These are phyloP conservation scores for Amanita muscaria DNA, from an alignment of 768 basidiomycete species.

Conservation along the genomic window DNA sequence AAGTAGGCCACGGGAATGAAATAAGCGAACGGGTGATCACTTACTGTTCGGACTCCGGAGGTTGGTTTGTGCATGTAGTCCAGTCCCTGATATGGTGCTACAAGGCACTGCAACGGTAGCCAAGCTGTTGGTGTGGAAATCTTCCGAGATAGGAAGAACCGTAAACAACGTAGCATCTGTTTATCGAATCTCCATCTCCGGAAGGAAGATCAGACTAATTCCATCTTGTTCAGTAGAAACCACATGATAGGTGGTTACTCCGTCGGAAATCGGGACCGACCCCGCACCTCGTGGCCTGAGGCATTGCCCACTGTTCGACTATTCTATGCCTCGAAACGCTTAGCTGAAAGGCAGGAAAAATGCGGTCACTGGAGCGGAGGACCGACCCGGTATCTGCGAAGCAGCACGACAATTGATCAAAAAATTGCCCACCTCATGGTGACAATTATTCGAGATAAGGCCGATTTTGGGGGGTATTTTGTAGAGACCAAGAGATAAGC, in stretches of 20 bases:
- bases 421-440: no score
- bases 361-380: no score
- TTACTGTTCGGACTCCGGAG: slow-evolving; percentile 19
- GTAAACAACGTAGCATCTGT: not conserved
- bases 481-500: no score
- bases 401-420: no score
- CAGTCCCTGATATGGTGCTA: no score
- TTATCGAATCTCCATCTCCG: slow-evolving; percentile 6
- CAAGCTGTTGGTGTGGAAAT: slow-evolving; percentile 4
- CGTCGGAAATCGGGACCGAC: slow-evolving; percentile 25
- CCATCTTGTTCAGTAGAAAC: no score
- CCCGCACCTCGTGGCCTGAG: slow-evolving; percentile 21
- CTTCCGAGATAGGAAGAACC: not conserved
- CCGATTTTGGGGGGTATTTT: no score
- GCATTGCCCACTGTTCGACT: slow-evolving; percentile 5
- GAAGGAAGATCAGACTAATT: slow-evolving; percentile 1
- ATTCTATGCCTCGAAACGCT: no score
- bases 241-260: slow-evolving; percentile 18
- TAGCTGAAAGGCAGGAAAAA: no score
- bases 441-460: no score
- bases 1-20: slow-evolving; percentile 36
- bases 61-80: slow-evolving; percentile 21
- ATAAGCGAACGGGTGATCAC: slow-evolving; percentile 25
- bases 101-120: not conserved
- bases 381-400: no score